Conservation (phyloP, 129 eudicot species). For the Gnaphalium uliginosum region DNA sequence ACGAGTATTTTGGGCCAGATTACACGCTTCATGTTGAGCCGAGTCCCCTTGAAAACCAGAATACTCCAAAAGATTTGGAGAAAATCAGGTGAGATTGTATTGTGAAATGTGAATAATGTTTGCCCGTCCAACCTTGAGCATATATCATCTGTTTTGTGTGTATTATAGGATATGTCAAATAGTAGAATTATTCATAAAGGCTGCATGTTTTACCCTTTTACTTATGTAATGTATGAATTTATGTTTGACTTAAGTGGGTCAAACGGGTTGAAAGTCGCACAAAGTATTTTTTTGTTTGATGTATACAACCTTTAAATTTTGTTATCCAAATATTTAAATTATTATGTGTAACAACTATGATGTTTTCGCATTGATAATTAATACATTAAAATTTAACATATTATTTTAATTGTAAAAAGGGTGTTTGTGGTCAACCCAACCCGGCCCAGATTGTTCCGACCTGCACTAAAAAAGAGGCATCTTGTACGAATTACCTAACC, state of each 20-base stretch:
- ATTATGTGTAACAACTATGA: not conserved
- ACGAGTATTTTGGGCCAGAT: conserved; percentile 93
- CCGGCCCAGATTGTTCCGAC: no score
- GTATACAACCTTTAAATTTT: not conserved
- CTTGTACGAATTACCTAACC: no score
- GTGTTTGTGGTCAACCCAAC: no score
- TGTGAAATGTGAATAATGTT: not conserved
- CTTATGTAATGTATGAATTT: not conserved
- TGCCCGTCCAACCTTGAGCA: not conserved
- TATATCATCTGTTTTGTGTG: not conserved
- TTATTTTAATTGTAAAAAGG: no score
- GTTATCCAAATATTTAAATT: no score
- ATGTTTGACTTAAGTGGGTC: not conserved
- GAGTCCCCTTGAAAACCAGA: conserved; percentile 63
- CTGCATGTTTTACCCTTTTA: not conserved
- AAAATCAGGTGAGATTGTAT: conserved; percentile 56
- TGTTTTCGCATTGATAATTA: not conserved
- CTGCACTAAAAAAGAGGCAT: no score
- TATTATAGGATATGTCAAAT: not conserved
- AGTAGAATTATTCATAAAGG: not conserved
- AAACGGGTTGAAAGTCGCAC: not conserved
- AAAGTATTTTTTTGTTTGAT: not conserved
- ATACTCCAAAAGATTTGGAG: conserved; percentile 71
- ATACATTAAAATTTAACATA: no score
- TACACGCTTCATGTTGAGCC: conserved; percentile 84